phyloP scores from a whole-genome alignment of 495 filamentous ascomycete species.

The Tirmania nivea region DNA sequence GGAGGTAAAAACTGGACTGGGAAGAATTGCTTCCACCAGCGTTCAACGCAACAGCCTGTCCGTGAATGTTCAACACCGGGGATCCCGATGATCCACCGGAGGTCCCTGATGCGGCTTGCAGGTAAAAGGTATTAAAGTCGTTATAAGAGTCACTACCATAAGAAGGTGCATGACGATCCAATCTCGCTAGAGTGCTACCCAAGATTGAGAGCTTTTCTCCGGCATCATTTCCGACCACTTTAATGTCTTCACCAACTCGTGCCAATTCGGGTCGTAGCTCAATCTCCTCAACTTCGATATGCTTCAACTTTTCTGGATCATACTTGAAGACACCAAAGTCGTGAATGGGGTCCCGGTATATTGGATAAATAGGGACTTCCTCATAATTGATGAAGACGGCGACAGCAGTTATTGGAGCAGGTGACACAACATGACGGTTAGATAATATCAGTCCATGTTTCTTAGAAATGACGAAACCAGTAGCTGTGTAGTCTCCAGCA shows the following conservation, averaged over 20 bases:
- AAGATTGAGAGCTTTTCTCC: constrained; percentile 20
- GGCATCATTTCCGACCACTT: constrained; percentile 20
- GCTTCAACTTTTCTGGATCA: constrained; percentile 18
- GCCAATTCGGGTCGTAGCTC: constrained; percentile 18
- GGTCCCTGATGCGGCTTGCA: constrained; percentile 20
- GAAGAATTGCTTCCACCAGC: constrained; percentile 21
- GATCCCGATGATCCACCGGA: constrained; percentile 20
- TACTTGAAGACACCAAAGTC: constrained; percentile 20
- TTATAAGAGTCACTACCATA: constrained; percentile 19
- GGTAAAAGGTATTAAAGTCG: constrained; percentile 21
- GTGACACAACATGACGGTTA: constrained; percentile 19
- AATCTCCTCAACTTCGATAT: constrained; percentile 19
- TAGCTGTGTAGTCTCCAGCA: constrained; percentile 19
- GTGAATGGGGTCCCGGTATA: constrained; percentile 19
- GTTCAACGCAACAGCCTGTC: constrained; percentile 18
- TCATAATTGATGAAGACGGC: constrained; percentile 21
- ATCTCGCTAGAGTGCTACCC: constrained; percentile 17
- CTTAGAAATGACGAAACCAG: constrained; percentile 19
- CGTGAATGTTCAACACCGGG: constrained; percentile 18
- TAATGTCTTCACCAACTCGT: constrained; percentile 19
- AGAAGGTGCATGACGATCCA: constrained; percentile 17
- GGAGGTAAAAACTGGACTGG: constrained; percentile 19
- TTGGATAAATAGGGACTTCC: constrained; percentile 17
- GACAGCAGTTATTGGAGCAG: constrained; percentile 19
- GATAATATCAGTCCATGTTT: constrained; percentile 19